Percentiles rank a stretch among this genome's conserved stretches.
Evolutionary conservation across 2,329 filamentous ascomycete genomes (phyloP).

Genomic region (Hymenotorrendiella dingleyae): DNA sequence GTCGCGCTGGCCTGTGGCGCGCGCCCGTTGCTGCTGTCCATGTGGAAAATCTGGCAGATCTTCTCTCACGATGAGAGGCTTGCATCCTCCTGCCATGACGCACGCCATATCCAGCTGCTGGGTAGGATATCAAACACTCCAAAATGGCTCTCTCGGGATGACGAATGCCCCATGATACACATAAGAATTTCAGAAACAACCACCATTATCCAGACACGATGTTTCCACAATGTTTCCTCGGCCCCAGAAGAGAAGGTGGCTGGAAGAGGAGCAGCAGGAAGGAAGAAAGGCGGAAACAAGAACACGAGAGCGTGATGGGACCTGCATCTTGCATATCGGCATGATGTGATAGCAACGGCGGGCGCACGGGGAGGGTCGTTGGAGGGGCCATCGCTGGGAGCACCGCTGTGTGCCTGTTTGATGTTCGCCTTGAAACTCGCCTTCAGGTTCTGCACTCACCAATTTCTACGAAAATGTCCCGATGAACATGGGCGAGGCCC

Average conservation of each 20-base stretch:
- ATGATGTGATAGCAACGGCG: conserved; percentile 6
- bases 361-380: background rate
- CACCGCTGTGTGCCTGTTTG: conserved; percentile 22
- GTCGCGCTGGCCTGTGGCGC: conserved; percentile 2
- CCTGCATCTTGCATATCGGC: conserved; percentile 12
- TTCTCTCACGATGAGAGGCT: background rate
- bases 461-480: conserved; percentile 6
- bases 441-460: conserved; percentile 5
- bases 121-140: background rate
- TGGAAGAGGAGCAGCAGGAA: background rate
- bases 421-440: conserved; percentile 23
- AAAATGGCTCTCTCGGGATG: background rate
- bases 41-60: background rate
- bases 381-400: background rate
- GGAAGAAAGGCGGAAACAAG: background rate
- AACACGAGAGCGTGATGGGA: conserved; percentile 6
- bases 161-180: background rate
- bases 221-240: conserved; percentile 2
- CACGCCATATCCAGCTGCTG: background rate
- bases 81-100: too few species aligned
- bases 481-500: conserved; percentile 1
- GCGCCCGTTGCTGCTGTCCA: background rate
- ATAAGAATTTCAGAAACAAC: background rate
- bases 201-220: background rate
- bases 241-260: background rate